These are phyloP conservation scores for Rachicladosporium sp. DNA, from an alignment of 2,329 filamentous ascomycete species.

Conservation along the genomic window DNA sequence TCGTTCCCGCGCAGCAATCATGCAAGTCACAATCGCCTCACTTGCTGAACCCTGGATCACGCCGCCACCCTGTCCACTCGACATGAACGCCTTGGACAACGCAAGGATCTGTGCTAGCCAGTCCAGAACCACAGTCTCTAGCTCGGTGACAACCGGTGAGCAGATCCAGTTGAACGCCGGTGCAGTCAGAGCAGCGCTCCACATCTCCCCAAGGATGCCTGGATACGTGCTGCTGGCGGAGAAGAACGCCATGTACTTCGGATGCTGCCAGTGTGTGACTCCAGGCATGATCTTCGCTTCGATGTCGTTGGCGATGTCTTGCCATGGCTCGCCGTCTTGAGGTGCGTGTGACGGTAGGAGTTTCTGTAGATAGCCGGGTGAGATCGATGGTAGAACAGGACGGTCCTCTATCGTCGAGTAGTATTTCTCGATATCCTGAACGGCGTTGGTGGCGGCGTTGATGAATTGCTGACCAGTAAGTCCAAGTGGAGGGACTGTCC, in stretches of 20 bases:
- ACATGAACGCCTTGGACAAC: conserved; percentile 62
- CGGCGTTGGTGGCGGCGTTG: conserved; percentile 60
- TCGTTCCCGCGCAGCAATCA: conserved; percentile 77
- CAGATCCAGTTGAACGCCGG: conserved; percentile 98
- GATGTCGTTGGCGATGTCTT: conserved; percentile 69
- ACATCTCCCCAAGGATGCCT: conserved; percentile 82
- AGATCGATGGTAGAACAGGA: conserved; percentile 62
- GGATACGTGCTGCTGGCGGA: conserved; percentile 73
- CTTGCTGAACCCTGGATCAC: conserved; percentile 90
- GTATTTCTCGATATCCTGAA: conserved; percentile 79
- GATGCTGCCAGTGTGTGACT: conserved; percentile 87
- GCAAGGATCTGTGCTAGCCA: conserved; percentile 71
- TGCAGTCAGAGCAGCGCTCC: conserved; percentile 74
- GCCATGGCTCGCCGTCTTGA: conserved; percentile 59
- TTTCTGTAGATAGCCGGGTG: conserved; percentile 74
- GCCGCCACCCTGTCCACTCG: conserved; percentile 65
- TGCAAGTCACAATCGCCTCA: conserved; percentile 73
- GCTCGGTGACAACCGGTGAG: conserved; percentile 78
- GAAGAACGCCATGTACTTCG: conserved; percentile 94
- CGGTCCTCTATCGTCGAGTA: conserved; percentile 61
- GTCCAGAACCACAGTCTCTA: conserved; percentile 86
- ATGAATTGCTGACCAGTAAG: conserved; percentile 77
- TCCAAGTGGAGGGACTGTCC: conserved; percentile 21
- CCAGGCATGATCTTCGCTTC: conserved; percentile 80
- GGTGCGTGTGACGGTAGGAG: conserved; percentile 59